These are phyloP conservation scores for Xylariales sp. DNA, from an alignment of 2,329 filamentous ascomycete genomes.

Conservation along the genomic window DNA sequence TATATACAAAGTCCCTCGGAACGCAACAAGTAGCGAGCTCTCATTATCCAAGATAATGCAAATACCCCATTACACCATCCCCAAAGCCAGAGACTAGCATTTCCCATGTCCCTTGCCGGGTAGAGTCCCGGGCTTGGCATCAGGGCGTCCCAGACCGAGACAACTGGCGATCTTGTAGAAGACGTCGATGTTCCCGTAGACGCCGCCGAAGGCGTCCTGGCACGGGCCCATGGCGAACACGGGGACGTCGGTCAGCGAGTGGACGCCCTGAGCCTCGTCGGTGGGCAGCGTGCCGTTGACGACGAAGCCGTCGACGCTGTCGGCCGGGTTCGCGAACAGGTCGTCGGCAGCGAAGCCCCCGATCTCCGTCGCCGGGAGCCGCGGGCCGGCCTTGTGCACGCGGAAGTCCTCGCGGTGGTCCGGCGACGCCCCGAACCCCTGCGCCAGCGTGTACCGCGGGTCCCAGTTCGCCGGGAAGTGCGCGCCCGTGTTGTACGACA, in stretches of 20 bases:
- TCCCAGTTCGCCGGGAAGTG: constrained; percentile 89
- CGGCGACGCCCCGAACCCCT: constrained; percentile 76
- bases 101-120: constrained; percentile 4
- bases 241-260: constrained; percentile 81
- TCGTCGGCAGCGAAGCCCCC: constrained; percentile 63
- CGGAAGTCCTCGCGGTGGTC: constrained; percentile 82
- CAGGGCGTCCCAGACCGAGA: constrained; percentile 63
- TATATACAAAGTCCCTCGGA: too few species aligned
- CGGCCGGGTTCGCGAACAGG: constrained; percentile 75
- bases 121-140: constrained; percentile 20
- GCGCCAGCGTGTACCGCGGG: constrained; percentile 82
- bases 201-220: constrained; percentile 78
- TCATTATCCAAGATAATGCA: too few species aligned
- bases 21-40: too few species aligned
- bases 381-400: constrained; percentile 71
- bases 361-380: constrained; percentile 68
- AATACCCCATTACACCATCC: too few species aligned
- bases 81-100: background rate
- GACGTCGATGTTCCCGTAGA: constrained; percentile 77
- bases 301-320: constrained; percentile 74
- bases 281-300: constrained; percentile 80
- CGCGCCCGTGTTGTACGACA: constrained; percentile 77
- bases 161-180: constrained; percentile 80
- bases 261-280: constrained; percentile 73
- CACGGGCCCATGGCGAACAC: constrained; percentile 84